These are phyloP conservation scores for Adansonia gregorii DNA, from an alignment of 441 rosid species.

Conservation along the genomic window DNA sequence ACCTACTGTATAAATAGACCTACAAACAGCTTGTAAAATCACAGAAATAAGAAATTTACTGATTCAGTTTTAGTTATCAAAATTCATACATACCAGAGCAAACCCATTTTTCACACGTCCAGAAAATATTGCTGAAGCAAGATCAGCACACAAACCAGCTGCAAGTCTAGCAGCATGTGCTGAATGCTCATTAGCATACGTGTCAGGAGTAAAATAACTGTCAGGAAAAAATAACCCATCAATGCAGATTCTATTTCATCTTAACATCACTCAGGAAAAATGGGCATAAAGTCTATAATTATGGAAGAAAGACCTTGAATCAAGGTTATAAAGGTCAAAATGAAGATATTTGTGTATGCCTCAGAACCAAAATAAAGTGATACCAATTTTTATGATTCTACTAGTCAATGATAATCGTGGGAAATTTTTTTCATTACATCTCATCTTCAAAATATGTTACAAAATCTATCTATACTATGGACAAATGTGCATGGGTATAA, in stretches of 20 bases:
- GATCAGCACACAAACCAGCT: constrained; percentile 98
- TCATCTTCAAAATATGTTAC: background rate
- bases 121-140: constrained; percentile 79
- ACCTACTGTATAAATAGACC: too few species aligned
- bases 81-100: constrained; percentile 75
- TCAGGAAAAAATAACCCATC: constrained; percentile 35
- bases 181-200: constrained; percentile 97
- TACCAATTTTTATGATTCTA: constrained; percentile 7
- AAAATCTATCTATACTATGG: background rate
- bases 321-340: constrained; percentile 6
- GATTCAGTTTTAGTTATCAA: background rate
- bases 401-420: background rate
- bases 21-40: too few species aligned
- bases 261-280: constrained; percentile 21
- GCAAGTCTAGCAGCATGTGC: constrained; percentile 98
- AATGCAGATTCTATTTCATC: constrained; percentile 25
- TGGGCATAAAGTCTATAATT: background rate
- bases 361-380: background rate
- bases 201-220: constrained; percentile 97
- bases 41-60: too few species aligned
- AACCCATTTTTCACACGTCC: constrained; percentile 88
- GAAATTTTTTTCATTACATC: background rate
- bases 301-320: constrained; percentile 11
- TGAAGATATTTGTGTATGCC: background rate
- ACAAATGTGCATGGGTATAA: background rate